Conservation (phyloP, 2,329 filamentous ascomycete species). For the Teratosphaeria epicoccoides region DNA sequence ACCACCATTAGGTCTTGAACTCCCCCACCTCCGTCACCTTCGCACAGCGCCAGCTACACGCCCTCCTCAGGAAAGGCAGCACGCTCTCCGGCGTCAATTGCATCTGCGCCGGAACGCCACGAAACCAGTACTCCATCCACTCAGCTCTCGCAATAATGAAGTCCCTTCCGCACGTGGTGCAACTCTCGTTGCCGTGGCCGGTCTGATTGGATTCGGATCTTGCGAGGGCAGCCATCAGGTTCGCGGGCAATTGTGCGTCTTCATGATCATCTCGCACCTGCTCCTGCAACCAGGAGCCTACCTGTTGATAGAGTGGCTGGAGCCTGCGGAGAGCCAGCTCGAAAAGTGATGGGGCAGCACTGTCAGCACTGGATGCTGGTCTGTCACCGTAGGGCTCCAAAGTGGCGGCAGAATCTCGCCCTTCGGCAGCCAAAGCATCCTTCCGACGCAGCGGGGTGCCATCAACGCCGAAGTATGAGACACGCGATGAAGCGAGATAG, state of each 20-base stretch:
- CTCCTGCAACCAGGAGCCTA: neutral
- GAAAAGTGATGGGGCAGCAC: constrained; percentile 24
- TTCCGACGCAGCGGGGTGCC: constrained; percentile 13
- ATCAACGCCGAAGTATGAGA: constrained; percentile 22
- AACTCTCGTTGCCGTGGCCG: constrained; percentile 20
- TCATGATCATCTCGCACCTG: neutral
- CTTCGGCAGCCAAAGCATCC: neutral
- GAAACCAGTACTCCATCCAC: constrained; percentile 29
- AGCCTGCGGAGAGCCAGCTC: constrained; percentile 24
- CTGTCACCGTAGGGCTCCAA: constrained; percentile 2
- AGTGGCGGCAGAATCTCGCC: constrained; percentile 2
- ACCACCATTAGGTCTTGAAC: constrained; percentile 3
- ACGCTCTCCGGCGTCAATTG: constrained; percentile 19
- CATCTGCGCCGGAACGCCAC: constrained; percentile 14
- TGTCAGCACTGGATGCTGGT: constrained; percentile 2
- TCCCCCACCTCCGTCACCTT: constrained; percentile 11
- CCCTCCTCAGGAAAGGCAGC: constrained; percentile 24
- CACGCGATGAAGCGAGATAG: constrained; percentile 19
- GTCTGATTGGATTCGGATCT: constrained; percentile 9
- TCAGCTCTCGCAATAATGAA: constrained; percentile 25
- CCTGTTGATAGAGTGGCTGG: constrained; percentile 4
- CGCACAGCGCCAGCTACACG: constrained; percentile 25
- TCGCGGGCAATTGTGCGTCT: neutral
- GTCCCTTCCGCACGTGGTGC: constrained; percentile 21
- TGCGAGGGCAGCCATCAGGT: constrained; percentile 9